These are phyloP conservation scores for Buddleja alternifolia DNA, from an alignment of 257 asterid species.

Conservation along the genomic window DNA sequence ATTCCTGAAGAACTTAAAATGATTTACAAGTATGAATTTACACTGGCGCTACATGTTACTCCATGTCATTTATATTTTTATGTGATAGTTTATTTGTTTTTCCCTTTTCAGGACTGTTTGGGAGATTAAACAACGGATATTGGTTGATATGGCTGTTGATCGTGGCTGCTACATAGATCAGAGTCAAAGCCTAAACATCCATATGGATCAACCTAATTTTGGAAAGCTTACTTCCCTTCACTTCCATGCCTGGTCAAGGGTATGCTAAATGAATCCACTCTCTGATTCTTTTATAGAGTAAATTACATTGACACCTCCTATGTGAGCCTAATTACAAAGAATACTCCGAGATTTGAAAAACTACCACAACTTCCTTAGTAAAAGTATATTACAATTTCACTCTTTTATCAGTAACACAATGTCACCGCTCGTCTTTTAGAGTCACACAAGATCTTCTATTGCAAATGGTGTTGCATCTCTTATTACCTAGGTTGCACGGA, in stretches of 20 bases:
- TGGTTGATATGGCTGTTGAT: conserved; percentile 97
- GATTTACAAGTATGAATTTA: conserved; percentile 75
- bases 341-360: too few relatives aligned
- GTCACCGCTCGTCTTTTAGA: too few relatives aligned
- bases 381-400: too few relatives aligned
- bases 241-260: conserved; percentile 89
- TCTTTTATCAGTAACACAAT: too few relatives aligned
- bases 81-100: conserved; percentile 25
- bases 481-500: too few relatives aligned
- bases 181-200: conserved; percentile 94
- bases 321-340: too few relatives aligned
- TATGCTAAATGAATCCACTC: conserved; percentile 29
- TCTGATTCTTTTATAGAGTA: background rate
- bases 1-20: conserved; percentile 70
- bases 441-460: too few relatives aligned
- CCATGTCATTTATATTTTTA: background rate
- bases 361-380: too few relatives aligned
- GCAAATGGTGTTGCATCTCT: too few relatives aligned
- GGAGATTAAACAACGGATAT: conserved; percentile 84
- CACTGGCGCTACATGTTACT: conserved; percentile 7
- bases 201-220: conserved; percentile 90
- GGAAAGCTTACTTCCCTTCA: conserved; percentile 93
- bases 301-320: too few relatives aligned
- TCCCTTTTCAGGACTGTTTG: conserved; percentile 72
- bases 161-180: conserved; percentile 97